Base-by-base conservation (phyloP, 306 rosid genomes). In the Rosa rugosa region DNA sequence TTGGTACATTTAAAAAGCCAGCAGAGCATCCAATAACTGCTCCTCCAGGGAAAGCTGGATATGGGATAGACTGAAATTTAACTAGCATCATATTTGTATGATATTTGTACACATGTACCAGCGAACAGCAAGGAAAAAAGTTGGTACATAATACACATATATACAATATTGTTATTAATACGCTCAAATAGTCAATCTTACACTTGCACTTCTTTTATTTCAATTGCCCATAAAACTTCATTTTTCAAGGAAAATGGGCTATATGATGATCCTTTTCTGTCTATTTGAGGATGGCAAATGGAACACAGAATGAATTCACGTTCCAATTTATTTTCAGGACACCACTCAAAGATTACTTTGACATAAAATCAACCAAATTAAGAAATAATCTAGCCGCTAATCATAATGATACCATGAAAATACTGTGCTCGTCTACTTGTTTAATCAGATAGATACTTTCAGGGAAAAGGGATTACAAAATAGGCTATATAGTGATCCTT, bases 11-110 rank as follows among this genome's bases (percentile, higher is more conserved):
- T 82, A 95, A 75, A 87, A 92, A 91, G 83, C 99, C 99, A 80
- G 97, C 94, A 73, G 99, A 95, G 73, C 99, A 95, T 82, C 99
- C 99, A 76, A 95, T 83, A 71, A 92, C 77, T 59, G 94, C 99
- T 85, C 99, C 99, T 80, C 98, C 99, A 59, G 99, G 97, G 80
- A 95, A 95, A 90, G 90, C 99, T 86, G 99, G 99, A 90, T 95
- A 95, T 72, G 99, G 98, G 88, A 95, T 86, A 85, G 98, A 95
- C 99, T 95, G 99, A 88, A 95, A 94, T 88, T 91, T 90, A 86
- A 92, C 36, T 31, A 31, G 36, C 71, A 90, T 91, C 89, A 87
- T 81, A 86, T 91, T 77, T 51, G 36, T 31, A 31, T 31, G 36
- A 31, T 81, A 85, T 82, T 85, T 87, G 80, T 77, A 75, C 77